Evolutionary conservation across 2,329 filamentous ascomycete species (phyloP), one percentile per base, ranked within the genome.

Genomic region (Trichoderma atrobrunneum): DNA sequence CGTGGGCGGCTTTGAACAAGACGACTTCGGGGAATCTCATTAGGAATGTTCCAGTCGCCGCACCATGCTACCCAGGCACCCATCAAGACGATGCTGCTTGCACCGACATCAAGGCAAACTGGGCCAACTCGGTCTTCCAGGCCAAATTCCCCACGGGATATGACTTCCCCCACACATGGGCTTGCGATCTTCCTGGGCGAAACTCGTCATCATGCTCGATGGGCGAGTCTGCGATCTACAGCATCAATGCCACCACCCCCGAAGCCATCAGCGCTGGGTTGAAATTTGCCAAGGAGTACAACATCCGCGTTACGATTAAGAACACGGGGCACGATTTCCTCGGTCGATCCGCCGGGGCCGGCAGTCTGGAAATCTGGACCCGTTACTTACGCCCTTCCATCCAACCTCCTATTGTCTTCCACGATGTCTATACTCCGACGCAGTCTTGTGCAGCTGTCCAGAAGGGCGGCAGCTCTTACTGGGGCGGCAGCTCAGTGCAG

Each of bases 401-500:
- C 14, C 56, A 59, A 16, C 16, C 36, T 18, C 56, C 56, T 1
- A 30, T 43, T 24, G 59, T 26, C n/a, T 39, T 28, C 14, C 14
- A 21, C 34, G 36, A 62, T 1, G 16, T 30, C 5, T 39, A 18
- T 26, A n/a, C 34, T 32, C 26, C 26, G 12, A 39, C 59, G 12
- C n/a, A 62, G 24, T 11, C 34, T 39, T 28, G 21, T 21, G 34
- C 59, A 24, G 34, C 34, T 39, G 59, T 26, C 21, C 32, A 62
- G 5, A 21, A 26, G 24, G 59, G 34, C n/a, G 59, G 32, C 14
- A 34, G 10, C 4, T 36, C 59, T 16, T 39, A 39, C 14, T 82
- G 80, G 77, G 78, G 70, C 3, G 81, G 80, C 10, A 74, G 76
- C n/a, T 79, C 79, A 10, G 76, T 82, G 21, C 78, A 76, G 14